A percentile compares a stretch with the other conserved stretches of the same genome.
These are phyloP conservation scores for Hymenotorrendiella dingleyae DNA, from an alignment of 2,329 filamentous ascomycete genomes.

Conservation along the genomic window DNA sequence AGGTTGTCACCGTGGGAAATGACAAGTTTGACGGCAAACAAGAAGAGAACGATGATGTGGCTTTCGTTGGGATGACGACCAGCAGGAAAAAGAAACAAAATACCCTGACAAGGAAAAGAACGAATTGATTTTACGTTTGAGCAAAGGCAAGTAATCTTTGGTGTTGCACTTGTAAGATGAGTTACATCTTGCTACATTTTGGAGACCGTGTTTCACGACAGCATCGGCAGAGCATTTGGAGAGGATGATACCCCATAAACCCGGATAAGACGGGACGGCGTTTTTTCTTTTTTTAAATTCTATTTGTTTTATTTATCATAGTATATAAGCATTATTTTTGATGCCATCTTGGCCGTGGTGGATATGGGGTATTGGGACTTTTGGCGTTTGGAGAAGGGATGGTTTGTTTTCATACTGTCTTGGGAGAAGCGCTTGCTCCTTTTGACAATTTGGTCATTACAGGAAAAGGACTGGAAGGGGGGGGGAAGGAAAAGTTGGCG, in stretches of 20 bases:
- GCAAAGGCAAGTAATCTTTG: neutral
- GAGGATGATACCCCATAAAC: neutral
- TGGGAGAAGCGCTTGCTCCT: too few relatives aligned
- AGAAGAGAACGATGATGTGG: slow-evolving; percentile 19
- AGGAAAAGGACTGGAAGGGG: too few relatives aligned
- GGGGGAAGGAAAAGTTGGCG: too few relatives aligned
- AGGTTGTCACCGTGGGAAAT: slow-evolving; percentile 61
- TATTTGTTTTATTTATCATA: neutral
- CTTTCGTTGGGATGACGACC: slow-evolving; percentile 23
- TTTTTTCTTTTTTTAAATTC: neutral
- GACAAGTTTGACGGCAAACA: slow-evolving; percentile 50
- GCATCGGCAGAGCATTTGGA: neutral
- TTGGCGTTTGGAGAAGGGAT: too few relatives aligned
- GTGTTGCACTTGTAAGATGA: neutral
- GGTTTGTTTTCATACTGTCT: too few relatives aligned
- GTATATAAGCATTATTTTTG: too few relatives aligned
- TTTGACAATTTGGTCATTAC: too few relatives aligned
- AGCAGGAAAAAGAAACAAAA: slow-evolving; percentile 15
- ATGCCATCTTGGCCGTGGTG: too few relatives aligned
- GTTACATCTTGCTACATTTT: too few relatives aligned
- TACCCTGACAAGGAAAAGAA: slow-evolving; percentile 5
- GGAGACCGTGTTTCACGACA: too few relatives aligned
- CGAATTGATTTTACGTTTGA: slow-evolving; percentile 2
- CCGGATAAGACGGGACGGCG: neutral
- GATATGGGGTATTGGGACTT: too few relatives aligned